phyloP scores from a whole-genome alignment of 257 asterid genomes.

The Penstemon barbatus region DNA sequence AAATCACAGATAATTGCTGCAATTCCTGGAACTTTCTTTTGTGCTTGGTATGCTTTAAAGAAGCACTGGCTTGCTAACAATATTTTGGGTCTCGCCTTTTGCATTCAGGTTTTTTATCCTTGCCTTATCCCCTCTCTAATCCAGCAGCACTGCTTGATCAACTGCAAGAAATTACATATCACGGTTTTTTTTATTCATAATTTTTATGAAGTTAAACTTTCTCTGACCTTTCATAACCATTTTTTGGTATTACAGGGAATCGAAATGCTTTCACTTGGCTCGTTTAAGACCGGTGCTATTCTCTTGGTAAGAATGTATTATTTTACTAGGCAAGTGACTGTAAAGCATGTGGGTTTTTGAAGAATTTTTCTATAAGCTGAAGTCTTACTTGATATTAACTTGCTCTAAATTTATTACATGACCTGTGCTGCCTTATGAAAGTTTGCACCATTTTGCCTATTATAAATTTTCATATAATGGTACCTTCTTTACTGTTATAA shows the following conservation, averaged over 20 bases:
- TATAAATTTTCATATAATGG: neutral
- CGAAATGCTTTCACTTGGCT: conserved; percentile 98
- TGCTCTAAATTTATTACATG: neutral
- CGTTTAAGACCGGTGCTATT: conserved; percentile 95
- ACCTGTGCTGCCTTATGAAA: neutral
- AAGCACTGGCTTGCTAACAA: conserved; percentile 99
- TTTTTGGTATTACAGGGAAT: conserved; percentile 60
- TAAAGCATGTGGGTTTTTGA: neutral
- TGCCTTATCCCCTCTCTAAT: conserved; percentile 1
- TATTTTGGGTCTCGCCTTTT: conserved; percentile 88
- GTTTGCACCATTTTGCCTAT: neutral
- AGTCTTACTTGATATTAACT: neutral
- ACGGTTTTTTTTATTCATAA: neutral
- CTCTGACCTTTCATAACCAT: conserved; percentile 11
- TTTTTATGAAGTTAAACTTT: neutral
- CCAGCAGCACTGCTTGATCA: neutral
- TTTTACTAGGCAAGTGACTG: conserved; percentile 37
- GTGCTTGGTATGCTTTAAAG: conserved; percentile 92
- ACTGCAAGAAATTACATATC: neutral
- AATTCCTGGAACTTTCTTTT: conserved; percentile 93
- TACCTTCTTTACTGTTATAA: neutral
- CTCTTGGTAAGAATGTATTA: conserved; percentile 79
- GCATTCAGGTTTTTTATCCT: conserved; percentile 70
- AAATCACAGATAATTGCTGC: conserved; percentile 82
- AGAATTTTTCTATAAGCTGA: conserved; percentile 4